Percentiles rank a stretch among this genome's conserved stretches.
Conservation (phyloP, 2,329 filamentous ascomycete species). For the Alternaria hordeiaustralica region DNA sequence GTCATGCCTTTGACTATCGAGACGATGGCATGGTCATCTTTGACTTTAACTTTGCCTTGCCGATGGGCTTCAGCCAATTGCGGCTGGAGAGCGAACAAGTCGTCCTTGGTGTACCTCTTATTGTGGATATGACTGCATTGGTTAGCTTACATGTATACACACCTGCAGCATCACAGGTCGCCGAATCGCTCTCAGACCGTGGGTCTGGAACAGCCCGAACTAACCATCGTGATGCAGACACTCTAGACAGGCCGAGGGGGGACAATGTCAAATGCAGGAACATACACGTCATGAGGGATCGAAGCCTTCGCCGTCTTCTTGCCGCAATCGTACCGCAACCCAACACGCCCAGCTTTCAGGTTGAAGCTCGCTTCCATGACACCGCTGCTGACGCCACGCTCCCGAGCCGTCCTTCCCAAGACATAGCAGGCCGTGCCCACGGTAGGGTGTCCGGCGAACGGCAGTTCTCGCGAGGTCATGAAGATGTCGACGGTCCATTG, state of each 20-base stretch:
- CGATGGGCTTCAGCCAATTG: constrained; percentile 34
- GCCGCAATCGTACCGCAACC: constrained; percentile 49
- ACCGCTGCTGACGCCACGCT: constrained; percentile 22
- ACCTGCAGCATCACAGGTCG: constrained; percentile 1
- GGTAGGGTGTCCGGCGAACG: constrained; percentile 65
- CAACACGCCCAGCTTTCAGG: constrained; percentile 55
- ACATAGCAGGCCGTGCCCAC: constrained; percentile 63
- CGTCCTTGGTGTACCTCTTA: constrained; percentile 28
- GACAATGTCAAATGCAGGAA: constrained; percentile 34
- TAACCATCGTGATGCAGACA: not conserved
- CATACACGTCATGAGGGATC: constrained; percentile 71
- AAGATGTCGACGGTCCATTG: constrained; percentile 62
- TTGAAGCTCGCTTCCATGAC: constrained; percentile 48
- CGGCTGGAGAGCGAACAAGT: constrained; percentile 45
- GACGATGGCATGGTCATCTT: constrained; percentile 45
- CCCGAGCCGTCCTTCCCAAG: constrained; percentile 38
- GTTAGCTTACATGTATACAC: constrained; percentile 1
- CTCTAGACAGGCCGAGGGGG: not conserved
- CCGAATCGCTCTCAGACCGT: not conserved
- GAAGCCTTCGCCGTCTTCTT: constrained; percentile 61
- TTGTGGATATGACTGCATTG: constrained; percentile 33
- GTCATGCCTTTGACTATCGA: constrained; percentile 75
- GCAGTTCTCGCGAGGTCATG: constrained; percentile 57
- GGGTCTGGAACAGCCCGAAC: constrained; percentile 8
- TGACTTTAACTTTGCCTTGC: constrained; percentile 16